phyloP scores from a whole-genome alignment of 1,139 yeast species.

The Spathaspora sp. region DNA sequence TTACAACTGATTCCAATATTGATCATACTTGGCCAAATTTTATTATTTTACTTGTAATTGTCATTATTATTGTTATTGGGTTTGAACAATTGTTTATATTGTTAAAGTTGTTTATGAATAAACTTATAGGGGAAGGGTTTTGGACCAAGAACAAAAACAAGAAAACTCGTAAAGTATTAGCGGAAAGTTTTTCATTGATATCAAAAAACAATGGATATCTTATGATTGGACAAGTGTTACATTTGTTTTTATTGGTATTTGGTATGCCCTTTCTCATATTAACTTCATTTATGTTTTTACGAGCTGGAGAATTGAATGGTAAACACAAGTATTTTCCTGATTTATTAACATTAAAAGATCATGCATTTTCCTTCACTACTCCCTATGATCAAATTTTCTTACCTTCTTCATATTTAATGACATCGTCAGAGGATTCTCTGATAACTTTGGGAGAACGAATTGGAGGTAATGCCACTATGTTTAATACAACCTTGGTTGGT shows the following conservation, averaged over 20 bases:
- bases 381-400: slow-evolving; percentile 27
- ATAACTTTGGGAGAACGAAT: neutral
- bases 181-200: slow-evolving; percentile 9
- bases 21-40: slow-evolving; percentile 44
- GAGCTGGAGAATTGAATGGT: slow-evolving; percentile 19
- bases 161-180: slow-evolving; percentile 4
- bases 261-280: slow-evolving; percentile 48
- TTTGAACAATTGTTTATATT: slow-evolving; percentile 24
- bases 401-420: slow-evolving; percentile 13
- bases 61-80: slow-evolving; percentile 26
- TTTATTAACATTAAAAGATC: slow-evolving; percentile 15
- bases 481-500: neutral
- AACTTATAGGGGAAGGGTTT: slow-evolving; percentile 7
- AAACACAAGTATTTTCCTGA: slow-evolving; percentile 16
- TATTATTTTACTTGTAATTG: slow-evolving; percentile 31
- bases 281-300: slow-evolving; percentile 37
- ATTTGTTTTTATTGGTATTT: slow-evolving; percentile 34
- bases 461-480: slow-evolving; percentile 2
- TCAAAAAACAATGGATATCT: slow-evolving; percentile 24
- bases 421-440: neutral
- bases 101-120: slow-evolving; percentile 17
- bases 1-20: slow-evolving; percentile 24
- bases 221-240: slow-evolving; percentile 33
- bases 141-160: slow-evolving; percentile 6
- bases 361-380: slow-evolving; percentile 27